Evolutionary conservation across 2,329 filamentous ascomycete species (phyloP).

Genomic region (Alternaria alternata): DNA sequence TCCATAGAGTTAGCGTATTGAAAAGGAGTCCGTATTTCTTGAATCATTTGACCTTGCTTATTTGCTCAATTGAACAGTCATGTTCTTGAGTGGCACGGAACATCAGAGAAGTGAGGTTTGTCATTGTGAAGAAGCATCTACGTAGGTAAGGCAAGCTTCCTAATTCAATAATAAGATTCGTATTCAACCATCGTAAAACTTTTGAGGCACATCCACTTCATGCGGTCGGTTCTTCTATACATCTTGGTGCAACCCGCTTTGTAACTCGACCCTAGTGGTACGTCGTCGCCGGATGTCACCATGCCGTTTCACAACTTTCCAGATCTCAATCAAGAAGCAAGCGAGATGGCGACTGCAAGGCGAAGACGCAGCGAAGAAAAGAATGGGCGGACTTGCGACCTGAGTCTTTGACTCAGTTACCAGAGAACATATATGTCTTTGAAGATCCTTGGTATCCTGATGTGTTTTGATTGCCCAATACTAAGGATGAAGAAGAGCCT

Average conservation of each 20-base stretch:
- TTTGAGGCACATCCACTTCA: too few relatives aligned
- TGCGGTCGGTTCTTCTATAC: too few relatives aligned
- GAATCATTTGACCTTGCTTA: neutral
- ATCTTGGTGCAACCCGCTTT: too few relatives aligned
- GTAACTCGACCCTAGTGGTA: too few relatives aligned
- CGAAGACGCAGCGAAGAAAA: neutral
- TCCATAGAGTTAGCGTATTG: neutral
- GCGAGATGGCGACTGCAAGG: neutral
- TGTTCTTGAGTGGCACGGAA: too few relatives aligned
- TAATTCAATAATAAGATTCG: too few relatives aligned
- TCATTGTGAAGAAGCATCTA: neutral
- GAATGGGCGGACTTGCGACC: neutral
- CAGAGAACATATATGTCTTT: neutral
- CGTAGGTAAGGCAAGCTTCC: too few relatives aligned
- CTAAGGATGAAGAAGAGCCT: neutral
- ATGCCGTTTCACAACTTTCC: neutral
- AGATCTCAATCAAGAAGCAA: neutral
- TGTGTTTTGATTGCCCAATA: neutral
- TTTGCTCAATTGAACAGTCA: neutral
- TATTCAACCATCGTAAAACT: too few relatives aligned
- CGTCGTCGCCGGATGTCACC: neutral
- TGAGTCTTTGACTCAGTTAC: neutral
- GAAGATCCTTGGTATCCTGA: neutral
- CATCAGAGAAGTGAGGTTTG: too few relatives aligned
- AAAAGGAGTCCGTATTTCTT: neutral